Conservation (phyloP, 2,329 filamentous ascomycete genomes). For the Talaromyces atroroseus region DNA sequence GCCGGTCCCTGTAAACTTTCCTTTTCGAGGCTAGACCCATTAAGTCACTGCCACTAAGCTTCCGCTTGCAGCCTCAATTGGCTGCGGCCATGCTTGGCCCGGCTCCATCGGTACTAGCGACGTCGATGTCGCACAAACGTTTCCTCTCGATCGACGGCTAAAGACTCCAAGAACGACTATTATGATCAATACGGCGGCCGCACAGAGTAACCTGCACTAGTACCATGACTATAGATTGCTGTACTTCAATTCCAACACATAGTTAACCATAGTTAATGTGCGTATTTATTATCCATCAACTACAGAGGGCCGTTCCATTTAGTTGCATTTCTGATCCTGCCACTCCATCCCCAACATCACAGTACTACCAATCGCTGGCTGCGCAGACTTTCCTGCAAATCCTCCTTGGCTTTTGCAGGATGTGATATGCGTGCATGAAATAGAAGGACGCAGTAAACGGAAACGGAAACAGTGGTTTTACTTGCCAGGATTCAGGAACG, state of each 20-base stretch:
- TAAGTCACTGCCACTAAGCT: not conserved
- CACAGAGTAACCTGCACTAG: too few species aligned
- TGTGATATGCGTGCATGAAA: not conserved
- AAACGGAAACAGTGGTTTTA: not conserved
- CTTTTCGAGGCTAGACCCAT: not conserved
- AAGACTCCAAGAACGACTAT: too few species aligned
- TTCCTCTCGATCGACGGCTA: conserved; percentile 11
- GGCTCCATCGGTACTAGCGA: not conserved
- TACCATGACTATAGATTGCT: too few species aligned
- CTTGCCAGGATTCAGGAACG: not conserved
- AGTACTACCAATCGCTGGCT: too few species aligned
- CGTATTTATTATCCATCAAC: too few species aligned
- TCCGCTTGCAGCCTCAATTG: conserved; percentile 13
- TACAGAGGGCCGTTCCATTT: too few species aligned
- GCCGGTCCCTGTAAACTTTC: not conserved
- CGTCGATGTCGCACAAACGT: not conserved
- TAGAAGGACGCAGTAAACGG: not conserved
- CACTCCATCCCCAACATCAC: too few species aligned
- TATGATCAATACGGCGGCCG: too few species aligned
- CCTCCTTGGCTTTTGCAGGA: not conserved
- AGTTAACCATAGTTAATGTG: too few species aligned
- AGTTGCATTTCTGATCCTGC: too few species aligned
- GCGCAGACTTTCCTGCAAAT: too few species aligned
- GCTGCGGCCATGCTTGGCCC: not conserved
- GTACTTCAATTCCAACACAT: too few species aligned